Conservation (phyloP, 257 asterid species). For the Solanum microdontum region DNA sequence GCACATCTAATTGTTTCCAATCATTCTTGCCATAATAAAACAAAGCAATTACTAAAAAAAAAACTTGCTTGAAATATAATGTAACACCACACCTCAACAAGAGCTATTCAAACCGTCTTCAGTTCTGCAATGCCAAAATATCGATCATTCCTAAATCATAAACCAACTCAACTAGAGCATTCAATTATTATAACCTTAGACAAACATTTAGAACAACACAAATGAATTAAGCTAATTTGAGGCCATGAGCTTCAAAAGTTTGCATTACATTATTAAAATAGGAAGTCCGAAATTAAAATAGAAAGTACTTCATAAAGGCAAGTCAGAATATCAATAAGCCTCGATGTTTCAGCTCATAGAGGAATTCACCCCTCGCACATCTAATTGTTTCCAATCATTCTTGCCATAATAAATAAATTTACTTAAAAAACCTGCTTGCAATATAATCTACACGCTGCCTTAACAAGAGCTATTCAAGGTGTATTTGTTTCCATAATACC, state of each 20-base stretch:
- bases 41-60: neutral
- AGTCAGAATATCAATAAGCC: constrained; percentile 21
- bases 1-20: neutral
- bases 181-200: neutral
- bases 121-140: neutral
- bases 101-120: neutral
- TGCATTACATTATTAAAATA: neutral
- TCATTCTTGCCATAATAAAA: neutral
- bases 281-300: neutral
- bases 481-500: neutral
- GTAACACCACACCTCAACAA: neutral
- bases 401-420: neutral
- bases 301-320: neutral
- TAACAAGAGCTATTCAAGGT: neutral
- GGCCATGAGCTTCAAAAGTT: too few species aligned
- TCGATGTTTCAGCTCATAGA: neutral
- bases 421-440: neutral
- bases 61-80: neutral
- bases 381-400: neutral
- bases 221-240: neutral
- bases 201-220: neutral
- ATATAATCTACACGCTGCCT: neutral
- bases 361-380: neutral
- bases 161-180: neutral
- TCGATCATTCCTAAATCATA: neutral